Evolutionary conservation across 208 protist species (phyloP).

Genomic region (Crithidia fasciculata): DNA sequence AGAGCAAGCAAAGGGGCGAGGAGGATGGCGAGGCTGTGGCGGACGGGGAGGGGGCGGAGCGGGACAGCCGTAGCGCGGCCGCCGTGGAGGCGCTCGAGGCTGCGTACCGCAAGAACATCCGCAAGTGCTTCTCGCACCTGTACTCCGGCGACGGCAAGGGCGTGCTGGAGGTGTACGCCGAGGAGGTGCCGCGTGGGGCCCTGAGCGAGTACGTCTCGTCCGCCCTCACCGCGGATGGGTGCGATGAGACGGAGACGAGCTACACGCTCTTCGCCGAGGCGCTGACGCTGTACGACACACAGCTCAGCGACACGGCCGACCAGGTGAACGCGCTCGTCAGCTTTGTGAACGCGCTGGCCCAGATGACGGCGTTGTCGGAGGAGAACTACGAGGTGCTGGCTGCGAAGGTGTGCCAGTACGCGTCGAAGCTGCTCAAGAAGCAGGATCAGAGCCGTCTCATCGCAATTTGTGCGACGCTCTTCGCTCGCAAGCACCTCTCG

Average conservation of each 20-base stretch:
- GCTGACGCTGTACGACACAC: conserved; percentile 95
- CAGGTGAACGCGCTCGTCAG: conserved; percentile 85
- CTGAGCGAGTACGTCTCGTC: conserved; percentile 90
- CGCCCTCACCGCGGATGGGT: conserved; percentile 81
- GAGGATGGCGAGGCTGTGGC: not conserved
- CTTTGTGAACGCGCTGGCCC: conserved; percentile 73
- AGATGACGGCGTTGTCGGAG: conserved; percentile 58
- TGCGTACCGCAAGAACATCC: conserved; percentile 21
- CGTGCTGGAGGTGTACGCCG: conserved; percentile 70
- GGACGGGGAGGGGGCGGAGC: not conserved
- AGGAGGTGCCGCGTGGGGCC: conserved; percentile 46
- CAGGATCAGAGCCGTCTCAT: conserved; percentile 91
- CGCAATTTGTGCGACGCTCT: conserved; percentile 86
- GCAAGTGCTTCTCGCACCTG: conserved; percentile 56
- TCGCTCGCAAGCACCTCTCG: conserved; percentile 76
- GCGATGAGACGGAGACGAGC: conserved; percentile 69
- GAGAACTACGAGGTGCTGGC: conserved; percentile 94
- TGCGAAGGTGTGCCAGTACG: conserved; percentile 90
- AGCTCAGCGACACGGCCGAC: conserved; percentile 77
- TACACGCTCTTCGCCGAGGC: conserved; percentile 93
- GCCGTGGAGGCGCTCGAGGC: conserved; percentile 1
- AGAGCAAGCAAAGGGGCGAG: conserved; percentile 2
- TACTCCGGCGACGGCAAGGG: conserved; percentile 80
- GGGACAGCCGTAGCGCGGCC: not conserved
- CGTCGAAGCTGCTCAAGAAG: conserved; percentile 92